Base-by-base conservation (phyloP, 164 flowering plant species). In the Pachysandra terminalis region DNA sequence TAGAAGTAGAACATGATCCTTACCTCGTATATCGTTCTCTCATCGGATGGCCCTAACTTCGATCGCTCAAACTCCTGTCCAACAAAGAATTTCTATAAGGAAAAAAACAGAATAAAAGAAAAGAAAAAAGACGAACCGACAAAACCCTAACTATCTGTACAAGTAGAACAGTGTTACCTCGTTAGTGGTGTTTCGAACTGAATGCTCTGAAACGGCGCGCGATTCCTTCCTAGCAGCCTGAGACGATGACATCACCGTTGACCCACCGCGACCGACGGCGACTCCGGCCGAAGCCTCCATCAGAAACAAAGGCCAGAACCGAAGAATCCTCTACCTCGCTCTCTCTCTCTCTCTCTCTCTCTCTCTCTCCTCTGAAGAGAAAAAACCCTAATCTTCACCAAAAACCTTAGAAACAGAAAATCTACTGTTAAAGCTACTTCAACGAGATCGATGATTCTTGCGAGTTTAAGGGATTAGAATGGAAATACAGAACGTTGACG, bases 11-110 rank as follows among this genome's bases (percentile, higher is more conserved):
- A 59, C 48, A 56, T 25, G 66, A 21, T 71, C 68, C 19, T 41
- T 82, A 93, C 96, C 93, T 91, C 95, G 66, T 88, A 90, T 52
- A 88, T 81, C 16, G 93, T 84, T 71, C 91, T 83, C 79, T 91
- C 98, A 66, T 90, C 93, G 0, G 90, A 75, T 53, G 83, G 98
- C 63, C 84, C 89, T 63, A 87, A 54, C 60, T 89, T 90, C 26
- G 81, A 62, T 16, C 80, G 73, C 57, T 89, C 93, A 75, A 84
- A 57, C 25, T 84, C 94, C 98, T 90, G 74, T 23, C 37, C n/a
- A 54, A 56, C 40, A 52, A 17, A 2, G 16, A 3, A 3, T 45
- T 1, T 15, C 51, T 49, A 56, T 63, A 19, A 27, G 55, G 35
- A 62, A 59, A 35, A 35, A 51, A 40, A n/a, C n/a, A n/a, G n/a